phyloP scores from a whole-genome alignment of 192 early-diverging fungal species.

The Umbelopsis sp. region DNA sequence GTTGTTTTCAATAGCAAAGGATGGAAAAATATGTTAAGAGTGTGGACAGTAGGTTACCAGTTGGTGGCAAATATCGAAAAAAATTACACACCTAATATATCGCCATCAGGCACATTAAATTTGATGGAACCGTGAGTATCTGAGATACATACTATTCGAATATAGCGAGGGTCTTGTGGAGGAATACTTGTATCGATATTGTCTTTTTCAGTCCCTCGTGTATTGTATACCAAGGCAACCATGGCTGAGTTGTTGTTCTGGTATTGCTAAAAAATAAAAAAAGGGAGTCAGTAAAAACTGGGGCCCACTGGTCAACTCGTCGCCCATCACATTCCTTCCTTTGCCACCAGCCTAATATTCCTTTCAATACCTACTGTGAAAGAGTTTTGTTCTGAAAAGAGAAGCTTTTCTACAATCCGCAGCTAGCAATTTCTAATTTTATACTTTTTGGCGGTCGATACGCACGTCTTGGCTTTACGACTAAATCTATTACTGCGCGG shows the following conservation, averaged over 20 bases:
- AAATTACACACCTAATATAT: constrained; percentile 34
- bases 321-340: neutral
- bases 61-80: neutral
- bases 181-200: neutral
- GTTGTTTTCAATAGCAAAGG: neutral
- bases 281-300: neutral
- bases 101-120: constrained; percentile 37
- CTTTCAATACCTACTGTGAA: neutral
- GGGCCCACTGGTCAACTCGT: too few species aligned
- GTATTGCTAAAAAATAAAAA: constrained; percentile 8
- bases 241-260: constrained; percentile 19
- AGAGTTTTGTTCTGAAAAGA: neutral
- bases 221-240: neutral
- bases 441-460: neutral
- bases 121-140: constrained; percentile 35
- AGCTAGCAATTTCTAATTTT: neutral
- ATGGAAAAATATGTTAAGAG: too few species aligned
- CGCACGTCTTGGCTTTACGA: too few species aligned
- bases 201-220: neutral
- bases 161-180: neutral
- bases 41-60: neutral
- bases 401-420: neutral
- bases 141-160: constrained; percentile 41
- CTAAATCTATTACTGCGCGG: too few species aligned
- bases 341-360: neutral